Evolutionary conservation across 2,329 filamentous ascomycete species (phyloP).

Genomic region (Hypoxylon sp.): DNA sequence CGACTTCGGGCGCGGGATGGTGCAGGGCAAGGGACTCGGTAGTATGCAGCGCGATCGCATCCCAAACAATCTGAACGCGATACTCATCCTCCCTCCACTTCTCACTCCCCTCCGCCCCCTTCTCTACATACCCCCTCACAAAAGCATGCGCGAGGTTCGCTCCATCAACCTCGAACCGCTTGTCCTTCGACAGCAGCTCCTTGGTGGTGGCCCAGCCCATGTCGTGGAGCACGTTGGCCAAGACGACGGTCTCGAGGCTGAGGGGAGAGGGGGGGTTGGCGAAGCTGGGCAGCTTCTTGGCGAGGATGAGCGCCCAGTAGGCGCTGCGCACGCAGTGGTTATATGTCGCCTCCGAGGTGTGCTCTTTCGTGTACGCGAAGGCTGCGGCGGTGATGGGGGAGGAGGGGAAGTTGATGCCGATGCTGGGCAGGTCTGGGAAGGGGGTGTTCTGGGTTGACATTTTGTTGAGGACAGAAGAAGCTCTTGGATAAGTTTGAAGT

Average conservation of each 20-base stretch:
- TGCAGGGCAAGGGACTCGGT: constrained; percentile 38
- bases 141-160: constrained; percentile 37
- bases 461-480: not conserved
- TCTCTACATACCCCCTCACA: constrained; percentile 4
- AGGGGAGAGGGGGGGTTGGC: constrained; percentile 2
- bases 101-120: constrained; percentile 18
- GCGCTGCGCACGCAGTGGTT: constrained; percentile 47
- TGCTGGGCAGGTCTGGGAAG: constrained; percentile 40
- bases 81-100: constrained; percentile 23
- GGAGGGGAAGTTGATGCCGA: constrained; percentile 39
- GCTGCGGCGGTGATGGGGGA: constrained; percentile 40
- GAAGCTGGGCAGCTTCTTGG: constrained; percentile 34
- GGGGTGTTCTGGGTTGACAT: constrained; percentile 30
- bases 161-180: constrained; percentile 46
- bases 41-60: constrained; percentile 38
- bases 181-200: constrained; percentile 24
- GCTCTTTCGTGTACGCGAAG: constrained; percentile 40
- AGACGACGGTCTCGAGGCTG: constrained; percentile 39
- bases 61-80: constrained; percentile 28
- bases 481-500: not conserved
- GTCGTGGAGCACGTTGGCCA: constrained; percentile 43
- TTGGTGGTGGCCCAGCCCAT: constrained; percentile 42
- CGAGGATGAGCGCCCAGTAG: constrained; percentile 43
- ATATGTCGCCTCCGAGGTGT: constrained; percentile 38
- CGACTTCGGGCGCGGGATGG: constrained; percentile 36